Evolutionary conservation across 2,329 filamentous ascomycete genomes (phyloP), one percentile per base, ranked within the genome.

Genomic region (Neonectria faginata): DNA sequence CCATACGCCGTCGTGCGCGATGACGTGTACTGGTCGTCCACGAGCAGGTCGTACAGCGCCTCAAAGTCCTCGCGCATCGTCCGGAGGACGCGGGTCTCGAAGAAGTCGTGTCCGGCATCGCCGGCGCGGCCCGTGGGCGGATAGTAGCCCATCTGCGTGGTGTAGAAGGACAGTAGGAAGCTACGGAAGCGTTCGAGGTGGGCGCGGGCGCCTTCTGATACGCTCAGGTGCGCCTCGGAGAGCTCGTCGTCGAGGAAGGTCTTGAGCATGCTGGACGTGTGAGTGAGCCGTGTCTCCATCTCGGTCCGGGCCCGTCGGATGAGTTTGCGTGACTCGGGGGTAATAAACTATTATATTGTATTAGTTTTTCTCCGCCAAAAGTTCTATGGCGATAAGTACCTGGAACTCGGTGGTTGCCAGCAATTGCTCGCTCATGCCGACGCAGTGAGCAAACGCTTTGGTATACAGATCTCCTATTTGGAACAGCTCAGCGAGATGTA

Each of bases 381-480:
- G 56, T 45, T 61, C 53, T 31, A 11, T 12, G 25, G 16, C 27
- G 27, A 56, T 56, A 79, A 86, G 70, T 80, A 90, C 89, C 75
- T 85, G 80, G 65, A 89, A 92, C 66, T 92, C 91, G 1, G 84
- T 75, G 68, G 85, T 86, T 6, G 79, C 73, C 44, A 83, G 80
- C 5, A 94, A 66, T 27, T 81, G 81, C 20, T 91, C 87, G 64
- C 86, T 86, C 92, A 95, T 94, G 47, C 92, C 92, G 39, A 91
- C 90, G 73, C 92, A 93, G 73, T 96, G 92, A 14, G 87, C 85
- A 77, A 94, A 93, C 0, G 92, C 89, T 72, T 92, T 86, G 11
- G 89, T 84, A 82, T 92, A 95, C 12, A 92, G 78, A n/a, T 88
- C 84, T 57, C 81, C 82, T 27, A 91, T 77, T 56, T 86, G 85